Percentiles rank a stretch among this genome's conserved stretches.
phyloP scores from a whole-genome alignment of 805 yeast genomes.

The baker's yeast (Saccharomyces cerevisiae) region DNA sequence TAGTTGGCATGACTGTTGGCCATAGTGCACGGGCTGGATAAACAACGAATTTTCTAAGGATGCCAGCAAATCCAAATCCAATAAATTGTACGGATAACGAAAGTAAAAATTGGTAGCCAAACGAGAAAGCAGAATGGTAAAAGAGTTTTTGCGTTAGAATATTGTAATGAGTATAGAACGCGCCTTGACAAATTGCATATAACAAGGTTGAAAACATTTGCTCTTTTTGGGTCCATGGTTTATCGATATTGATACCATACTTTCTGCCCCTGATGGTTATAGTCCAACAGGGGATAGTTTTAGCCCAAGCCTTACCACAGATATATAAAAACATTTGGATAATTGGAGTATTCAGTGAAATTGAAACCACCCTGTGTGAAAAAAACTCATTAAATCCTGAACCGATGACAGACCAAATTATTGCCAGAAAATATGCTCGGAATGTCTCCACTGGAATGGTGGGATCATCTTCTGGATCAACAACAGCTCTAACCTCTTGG shows the following conservation, averaged over 20 bases:
- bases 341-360: conserved; percentile 37
- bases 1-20: conserved; percentile 43
- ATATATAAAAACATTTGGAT: conserved; percentile 41
- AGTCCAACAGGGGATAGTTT: conserved; percentile 39
- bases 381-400: conserved; percentile 51
- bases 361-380: conserved; percentile 45
- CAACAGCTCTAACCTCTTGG: conserved; percentile 59
- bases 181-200: conserved; percentile 33
- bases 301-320: conserved; percentile 36
- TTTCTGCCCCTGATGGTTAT: conserved; percentile 34
- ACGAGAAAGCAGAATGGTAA: conserved; percentile 27
- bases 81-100: conserved; percentile 49
- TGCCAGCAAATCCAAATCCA: conserved; percentile 62
- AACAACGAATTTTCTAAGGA: conserved; percentile 49
- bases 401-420: conserved; percentile 44
- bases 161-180: conserved; percentile 32
- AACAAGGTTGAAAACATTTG: conserved; percentile 54
- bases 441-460: conserved; percentile 42
- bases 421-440: conserved; percentile 33
- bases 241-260: conserved; percentile 46
- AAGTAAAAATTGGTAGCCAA: conserved; percentile 47
- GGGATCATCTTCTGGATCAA: conserved; percentile 44
- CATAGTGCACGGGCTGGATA: conserved; percentile 46
- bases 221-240: conserved; percentile 54
- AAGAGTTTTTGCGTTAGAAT: conserved; percentile 30